These are phyloP conservation scores for Lactifluus echinatus DNA, from an alignment of 768 basidiomycete genomes.

Conservation along the genomic window DNA sequence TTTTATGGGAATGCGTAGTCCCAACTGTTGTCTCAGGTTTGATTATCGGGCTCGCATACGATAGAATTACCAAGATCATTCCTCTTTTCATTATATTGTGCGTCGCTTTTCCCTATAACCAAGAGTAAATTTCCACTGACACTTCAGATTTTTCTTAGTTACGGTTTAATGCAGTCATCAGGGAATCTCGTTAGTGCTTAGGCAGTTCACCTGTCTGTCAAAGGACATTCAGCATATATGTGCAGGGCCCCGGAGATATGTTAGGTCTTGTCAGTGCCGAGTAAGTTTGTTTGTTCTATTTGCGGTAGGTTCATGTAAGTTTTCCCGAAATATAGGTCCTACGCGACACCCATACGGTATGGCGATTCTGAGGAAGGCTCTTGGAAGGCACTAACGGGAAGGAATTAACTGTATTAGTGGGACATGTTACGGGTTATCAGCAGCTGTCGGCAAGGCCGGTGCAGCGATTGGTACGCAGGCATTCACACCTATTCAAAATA, in stretches of 20 bases:
- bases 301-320: background rate
- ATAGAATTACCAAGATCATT: constrained; percentile 51
- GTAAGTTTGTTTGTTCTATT: constrained; percentile 31
- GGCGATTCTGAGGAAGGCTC: background rate
- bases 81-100: constrained; percentile 64
- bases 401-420: constrained; percentile 40
- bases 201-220: background rate
- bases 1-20: background rate
- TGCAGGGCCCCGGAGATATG: constrained; percentile 65
- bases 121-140: background rate
- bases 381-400: constrained; percentile 5
- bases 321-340: constrained; percentile 34
- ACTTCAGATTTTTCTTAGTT: constrained; percentile 30
- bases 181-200: constrained; percentile 40
- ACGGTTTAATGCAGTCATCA: constrained; percentile 63
- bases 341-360: constrained; percentile 54
- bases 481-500: constrained; percentile 58
- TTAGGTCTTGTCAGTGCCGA: constrained; percentile 57
- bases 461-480: constrained; percentile 66
- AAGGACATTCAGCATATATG: background rate
- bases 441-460: constrained; percentile 61
- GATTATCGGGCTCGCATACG: constrained; percentile 50
- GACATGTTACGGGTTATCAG: constrained; percentile 61
- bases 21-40: constrained; percentile 31
- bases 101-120: constrained; percentile 21